phyloP scores from a whole-genome alignment of 2,329 filamentous ascomycete genomes.

The Fusarium chuoi region DNA sequence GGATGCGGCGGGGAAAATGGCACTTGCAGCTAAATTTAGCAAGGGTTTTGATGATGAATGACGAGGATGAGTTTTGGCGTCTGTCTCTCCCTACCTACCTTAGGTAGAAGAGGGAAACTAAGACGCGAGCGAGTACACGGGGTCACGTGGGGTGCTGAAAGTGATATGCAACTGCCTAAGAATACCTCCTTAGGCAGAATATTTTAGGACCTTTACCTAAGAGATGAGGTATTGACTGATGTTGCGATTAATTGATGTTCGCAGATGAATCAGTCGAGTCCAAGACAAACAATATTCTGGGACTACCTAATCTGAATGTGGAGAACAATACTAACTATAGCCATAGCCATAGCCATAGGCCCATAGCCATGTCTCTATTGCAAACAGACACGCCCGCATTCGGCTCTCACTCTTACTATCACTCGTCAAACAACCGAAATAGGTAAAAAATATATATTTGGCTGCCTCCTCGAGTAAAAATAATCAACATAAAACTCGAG shows the following conservation, averaged over 20 bases:
- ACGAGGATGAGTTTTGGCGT: slow-evolving; percentile 8
- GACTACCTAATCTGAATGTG: too few relatives aligned
- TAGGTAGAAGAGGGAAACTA: not conserved
- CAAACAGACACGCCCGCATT: slow-evolving; percentile 16
- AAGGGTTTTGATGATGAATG: slow-evolving; percentile 1
- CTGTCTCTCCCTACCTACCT: not conserved
- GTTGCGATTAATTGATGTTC: not conserved
- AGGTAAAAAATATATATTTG: not conserved
- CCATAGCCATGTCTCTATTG: slow-evolving; percentile 6
- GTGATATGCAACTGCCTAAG: slow-evolving; percentile 2
- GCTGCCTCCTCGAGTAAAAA: not conserved
- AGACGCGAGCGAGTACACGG: slow-evolving; percentile 33
- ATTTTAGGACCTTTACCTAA: not conserved
- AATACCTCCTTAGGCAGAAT: not conserved
- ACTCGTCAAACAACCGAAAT: not conserved
- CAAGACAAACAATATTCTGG: not conserved
- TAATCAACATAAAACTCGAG: not conserved
- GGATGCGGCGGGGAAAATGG: slow-evolving; percentile 8
- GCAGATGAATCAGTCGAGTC: not conserved
- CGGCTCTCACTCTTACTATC: not conserved
- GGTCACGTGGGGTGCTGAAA: slow-evolving; percentile 37
- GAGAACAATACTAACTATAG: not conserved
- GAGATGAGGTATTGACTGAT: not conserved
- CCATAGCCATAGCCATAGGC: not conserved
- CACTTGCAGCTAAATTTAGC: slow-evolving; percentile 12